Evolutionary conservation across 2,329 filamentous ascomycete genomes (phyloP).

Genomic region (Boeremia lycopersici): DNA sequence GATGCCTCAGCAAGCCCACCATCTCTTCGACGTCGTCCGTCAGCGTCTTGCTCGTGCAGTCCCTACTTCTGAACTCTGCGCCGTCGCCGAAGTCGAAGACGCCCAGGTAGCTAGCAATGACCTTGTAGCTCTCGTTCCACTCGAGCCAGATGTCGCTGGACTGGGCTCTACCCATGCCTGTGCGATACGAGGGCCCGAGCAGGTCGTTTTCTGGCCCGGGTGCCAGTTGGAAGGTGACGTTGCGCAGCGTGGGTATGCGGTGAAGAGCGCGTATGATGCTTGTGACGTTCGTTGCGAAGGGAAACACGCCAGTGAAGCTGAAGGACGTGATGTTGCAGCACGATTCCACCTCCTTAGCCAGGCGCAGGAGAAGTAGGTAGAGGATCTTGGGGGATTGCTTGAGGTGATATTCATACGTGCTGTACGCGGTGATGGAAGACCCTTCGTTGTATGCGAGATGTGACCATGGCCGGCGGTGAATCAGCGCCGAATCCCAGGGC

Average conservation of each 20-base stretch:
- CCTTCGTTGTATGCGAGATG: conserved; percentile 74
- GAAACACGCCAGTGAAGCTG: conserved; percentile 70
- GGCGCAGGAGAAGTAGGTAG: conserved; percentile 51
- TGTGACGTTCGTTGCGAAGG: conserved; percentile 65
- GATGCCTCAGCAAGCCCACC: conserved; percentile 26
- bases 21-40: conserved; percentile 33
- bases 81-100: conserved; percentile 30
- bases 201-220: conserved; percentile 49
- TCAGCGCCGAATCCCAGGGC: conserved; percentile 48
- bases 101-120: conserved; percentile 30
- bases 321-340: conserved; percentile 53
- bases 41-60: conserved; percentile 27
- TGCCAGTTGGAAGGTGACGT: conserved; percentile 50
- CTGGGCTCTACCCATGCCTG: conserved; percentile 52
- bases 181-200: conserved; percentile 43
- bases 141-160: conserved; percentile 50
- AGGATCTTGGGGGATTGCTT: conserved; percentile 68
- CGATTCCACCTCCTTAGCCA: conserved; percentile 29
- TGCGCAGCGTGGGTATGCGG: conserved; percentile 38
- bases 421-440: conserved; percentile 73
- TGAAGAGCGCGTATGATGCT: conserved; percentile 32
- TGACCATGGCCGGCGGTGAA: conserved; percentile 68
- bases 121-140: conserved; percentile 42
- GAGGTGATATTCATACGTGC: conserved; percentile 73
- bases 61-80: conserved; percentile 29